These are phyloP conservation scores for Mucor lusitanicus DNA, from an alignment of 371 early-diverging fungal genomes.

Conservation along the genomic window DNA sequence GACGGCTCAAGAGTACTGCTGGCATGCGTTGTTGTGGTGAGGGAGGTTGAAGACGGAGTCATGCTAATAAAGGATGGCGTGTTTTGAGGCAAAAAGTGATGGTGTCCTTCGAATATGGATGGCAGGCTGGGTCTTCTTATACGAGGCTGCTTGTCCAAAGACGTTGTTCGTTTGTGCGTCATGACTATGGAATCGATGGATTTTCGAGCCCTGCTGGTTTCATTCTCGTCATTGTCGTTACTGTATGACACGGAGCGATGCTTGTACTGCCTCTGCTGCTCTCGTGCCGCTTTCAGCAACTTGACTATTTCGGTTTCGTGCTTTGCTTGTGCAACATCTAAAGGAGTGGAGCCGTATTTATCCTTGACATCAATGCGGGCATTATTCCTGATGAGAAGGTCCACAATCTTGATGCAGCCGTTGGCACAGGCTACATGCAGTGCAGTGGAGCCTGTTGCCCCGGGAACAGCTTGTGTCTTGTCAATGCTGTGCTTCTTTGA, in stretches of 20 bases:
- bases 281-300: slow-evolving; percentile 25
- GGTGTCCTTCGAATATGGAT: slow-evolving; percentile 17
- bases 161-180: slow-evolving; percentile 4
- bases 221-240: neutral
- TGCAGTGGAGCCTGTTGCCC: slow-evolving; percentile 68
- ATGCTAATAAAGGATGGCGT: slow-evolving; percentile 2
- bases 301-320: slow-evolving; percentile 56
- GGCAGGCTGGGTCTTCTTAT: slow-evolving; percentile 26
- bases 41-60: neutral
- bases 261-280: slow-evolving; percentile 6
- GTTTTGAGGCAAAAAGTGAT: neutral
- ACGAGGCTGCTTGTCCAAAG: slow-evolving; percentile 9
- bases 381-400: slow-evolving; percentile 61
- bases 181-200: neutral
- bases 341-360: slow-evolving; percentile 65
- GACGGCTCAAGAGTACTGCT: neutral
- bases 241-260: neutral
- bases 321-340: slow-evolving; percentile 62
- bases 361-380: slow-evolving; percentile 63
- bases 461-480: slow-evolving; percentile 25
- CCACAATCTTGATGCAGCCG: slow-evolving; percentile 59
- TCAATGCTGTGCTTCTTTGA: slow-evolving; percentile 29
- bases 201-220: neutral
- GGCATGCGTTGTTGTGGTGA: neutral
- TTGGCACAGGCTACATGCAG: slow-evolving; percentile 78